Evolutionary conservation across 1,284 basidiomycete species (phyloP).

Genomic region (Caloboletus inedulis): DNA sequence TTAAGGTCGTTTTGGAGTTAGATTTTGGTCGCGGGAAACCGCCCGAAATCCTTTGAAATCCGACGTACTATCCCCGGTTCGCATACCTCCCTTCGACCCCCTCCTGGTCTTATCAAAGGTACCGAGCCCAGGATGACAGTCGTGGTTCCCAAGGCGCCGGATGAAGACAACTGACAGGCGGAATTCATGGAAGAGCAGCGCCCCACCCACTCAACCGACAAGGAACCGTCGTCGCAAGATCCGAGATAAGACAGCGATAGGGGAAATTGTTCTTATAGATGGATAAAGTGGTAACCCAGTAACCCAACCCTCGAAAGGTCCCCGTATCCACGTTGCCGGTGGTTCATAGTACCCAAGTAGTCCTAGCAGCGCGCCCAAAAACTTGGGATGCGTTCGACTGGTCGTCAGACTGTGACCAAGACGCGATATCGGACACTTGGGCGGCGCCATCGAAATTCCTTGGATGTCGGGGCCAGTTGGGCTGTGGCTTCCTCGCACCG

Average conservation of each 20-base stretch:
- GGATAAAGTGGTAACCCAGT: background rate
- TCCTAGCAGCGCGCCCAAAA: background rate
- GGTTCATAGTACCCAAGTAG: background rate
- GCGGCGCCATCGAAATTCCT: background rate
- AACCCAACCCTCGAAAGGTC: too few species aligned
- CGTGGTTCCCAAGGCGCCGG: too few species aligned
- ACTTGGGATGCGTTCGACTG: too few species aligned
- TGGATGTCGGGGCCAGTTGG: background rate
- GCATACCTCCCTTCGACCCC: too few species aligned
- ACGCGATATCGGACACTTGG: background rate
- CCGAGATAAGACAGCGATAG: background rate
- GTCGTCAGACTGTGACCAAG: too few species aligned
- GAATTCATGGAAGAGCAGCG: background rate
- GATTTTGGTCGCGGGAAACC: too few species aligned
- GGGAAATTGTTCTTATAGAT: background rate
- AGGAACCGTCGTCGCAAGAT: too few species aligned
- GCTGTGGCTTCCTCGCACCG: background rate
- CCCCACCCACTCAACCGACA: background rate
- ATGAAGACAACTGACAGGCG: background rate
- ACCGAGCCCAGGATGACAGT: background rate
- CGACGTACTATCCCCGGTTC: too few species aligned
- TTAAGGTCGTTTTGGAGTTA: too few species aligned
- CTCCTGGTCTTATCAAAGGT: background rate
- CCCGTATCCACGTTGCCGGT: too few species aligned
- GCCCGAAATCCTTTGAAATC: too few species aligned